Percentiles rank a stretch among this genome's conserved stretches.
Evolutionary conservation across 2,329 filamentous ascomycete species (phyloP).

Genomic region (Pseudopithomyces chartarum): DNA sequence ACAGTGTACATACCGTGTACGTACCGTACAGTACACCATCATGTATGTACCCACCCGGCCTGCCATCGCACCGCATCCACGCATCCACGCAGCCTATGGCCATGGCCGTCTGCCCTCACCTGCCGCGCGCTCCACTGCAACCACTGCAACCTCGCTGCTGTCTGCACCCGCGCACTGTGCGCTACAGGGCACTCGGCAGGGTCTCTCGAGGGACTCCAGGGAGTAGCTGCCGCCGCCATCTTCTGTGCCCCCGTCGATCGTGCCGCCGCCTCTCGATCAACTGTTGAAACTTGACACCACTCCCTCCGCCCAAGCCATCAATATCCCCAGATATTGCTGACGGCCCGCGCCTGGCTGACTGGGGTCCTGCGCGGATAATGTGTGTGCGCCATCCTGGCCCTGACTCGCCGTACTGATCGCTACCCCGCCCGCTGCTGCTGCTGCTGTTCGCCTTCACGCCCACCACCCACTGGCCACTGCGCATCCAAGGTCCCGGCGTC

Average conservation of each 20-base stretch:
- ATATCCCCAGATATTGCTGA: constrained; percentile 25
- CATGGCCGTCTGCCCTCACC: constrained; percentile 9
- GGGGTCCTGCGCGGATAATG: constrained; percentile 25
- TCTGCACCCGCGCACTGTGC: constrained; percentile 2
- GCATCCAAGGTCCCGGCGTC: constrained; percentile 2
- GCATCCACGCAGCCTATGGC: constrained; percentile 29
- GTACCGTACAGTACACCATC: no score
- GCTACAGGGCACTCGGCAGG: not conserved
- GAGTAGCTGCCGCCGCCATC: not conserved
- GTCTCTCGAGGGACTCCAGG: not conserved
- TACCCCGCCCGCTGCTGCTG: not conserved
- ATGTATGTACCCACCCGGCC: constrained; percentile 21
- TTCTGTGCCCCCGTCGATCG: not conserved
- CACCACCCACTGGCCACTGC: not conserved
- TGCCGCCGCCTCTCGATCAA: not conserved
- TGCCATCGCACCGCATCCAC: constrained; percentile 24
- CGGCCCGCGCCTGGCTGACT: constrained; percentile 5
- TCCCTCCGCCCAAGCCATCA: not conserved
- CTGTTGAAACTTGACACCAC: not conserved
- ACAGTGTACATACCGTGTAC: no score
- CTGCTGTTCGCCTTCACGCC: not conserved
- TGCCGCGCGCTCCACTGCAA: not conserved
- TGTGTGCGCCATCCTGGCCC: constrained; percentile 9
- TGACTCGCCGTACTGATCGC: not conserved
- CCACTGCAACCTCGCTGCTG: constrained; percentile 1